These are phyloP conservation scores for Fabrea salina DNA, from an alignment of 169 alveolate species.

Conservation along the genomic window DNA sequence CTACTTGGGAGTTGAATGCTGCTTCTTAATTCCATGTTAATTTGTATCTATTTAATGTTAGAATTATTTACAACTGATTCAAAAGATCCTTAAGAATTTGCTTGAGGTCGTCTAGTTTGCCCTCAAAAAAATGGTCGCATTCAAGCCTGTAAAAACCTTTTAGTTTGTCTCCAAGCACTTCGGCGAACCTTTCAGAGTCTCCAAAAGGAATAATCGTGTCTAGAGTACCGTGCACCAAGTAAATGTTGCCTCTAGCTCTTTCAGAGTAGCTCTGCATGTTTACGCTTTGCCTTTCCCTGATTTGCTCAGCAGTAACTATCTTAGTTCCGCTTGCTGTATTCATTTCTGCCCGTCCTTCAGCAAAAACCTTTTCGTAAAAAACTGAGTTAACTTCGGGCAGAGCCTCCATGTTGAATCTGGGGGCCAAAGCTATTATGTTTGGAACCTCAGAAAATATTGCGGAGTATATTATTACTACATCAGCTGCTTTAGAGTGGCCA, in stretches of 20 bases:
- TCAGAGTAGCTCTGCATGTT: neutral
- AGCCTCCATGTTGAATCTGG: neutral
- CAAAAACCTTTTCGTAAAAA: neutral
- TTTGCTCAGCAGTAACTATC: neutral
- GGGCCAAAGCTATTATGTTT: neutral
- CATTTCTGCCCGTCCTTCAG: neutral
- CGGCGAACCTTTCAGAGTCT: neutral
- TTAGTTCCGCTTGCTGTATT: neutral
- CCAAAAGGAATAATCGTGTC: neutral
- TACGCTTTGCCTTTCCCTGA: neutral
- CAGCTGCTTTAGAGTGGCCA: constrained; percentile 5
- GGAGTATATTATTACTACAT: neutral
- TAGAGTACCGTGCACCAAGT: neutral
- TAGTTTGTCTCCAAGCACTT: neutral
- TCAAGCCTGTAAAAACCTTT: neutral
- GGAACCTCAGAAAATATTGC: neutral
- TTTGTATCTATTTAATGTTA: no score
- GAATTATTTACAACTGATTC: no score
- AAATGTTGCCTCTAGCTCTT: neutral
- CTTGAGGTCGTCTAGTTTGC: neutral
- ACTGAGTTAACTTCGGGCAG: neutral
- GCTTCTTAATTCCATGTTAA: no score
- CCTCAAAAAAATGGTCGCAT: neutral
- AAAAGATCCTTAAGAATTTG: no score
- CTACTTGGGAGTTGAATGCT: no score